Percentiles rank a stretch among this genome's conserved stretches.
phyloP scores from a whole-genome alignment of 2,329 filamentous ascomycete species.

The Penicillium hordei region DNA sequence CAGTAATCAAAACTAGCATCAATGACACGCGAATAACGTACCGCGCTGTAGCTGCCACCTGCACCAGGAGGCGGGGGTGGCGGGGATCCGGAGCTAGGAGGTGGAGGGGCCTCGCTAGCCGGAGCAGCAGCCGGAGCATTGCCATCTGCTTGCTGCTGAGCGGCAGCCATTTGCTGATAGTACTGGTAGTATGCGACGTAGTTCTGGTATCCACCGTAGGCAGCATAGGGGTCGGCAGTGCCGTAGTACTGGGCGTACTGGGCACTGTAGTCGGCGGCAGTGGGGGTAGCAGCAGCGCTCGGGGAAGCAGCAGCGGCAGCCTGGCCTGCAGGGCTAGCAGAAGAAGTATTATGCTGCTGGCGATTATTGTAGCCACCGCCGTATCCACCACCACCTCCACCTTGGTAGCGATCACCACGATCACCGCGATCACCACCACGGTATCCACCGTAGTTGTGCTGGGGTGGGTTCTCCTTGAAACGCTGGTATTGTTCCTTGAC shows the following conservation, averaged over 20 bases:
- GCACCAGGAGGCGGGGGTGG: slow-evolving; percentile 52
- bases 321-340: slow-evolving; percentile 47
- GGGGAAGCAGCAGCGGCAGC: slow-evolving; percentile 36
- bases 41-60: slow-evolving; percentile 58
- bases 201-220: slow-evolving; percentile 84
- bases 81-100: slow-evolving; percentile 60
- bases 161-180: slow-evolving; percentile 63
- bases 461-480: slow-evolving; percentile 78
- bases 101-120: slow-evolving; percentile 57
- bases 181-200: slow-evolving; percentile 64
- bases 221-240: slow-evolving; percentile 79
- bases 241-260: slow-evolving; percentile 83
- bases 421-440: slow-evolving; percentile 17
- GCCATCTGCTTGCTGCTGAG: slow-evolving; percentile 47
- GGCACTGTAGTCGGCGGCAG: slow-evolving; percentile 68
- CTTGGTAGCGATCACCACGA: slow-evolving; percentile 22
- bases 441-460: slow-evolving; percentile 60
- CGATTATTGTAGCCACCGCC: slow-evolving; percentile 40
- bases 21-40: slow-evolving; percentile 44
- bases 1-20: not conserved
- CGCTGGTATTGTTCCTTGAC: slow-evolving; percentile 88
- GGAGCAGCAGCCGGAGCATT: slow-evolving; percentile 59
- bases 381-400: slow-evolving; percentile 28
- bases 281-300: slow-evolving; percentile 25
- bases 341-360: slow-evolving; percentile 35